Evolutionary conservation across 371 early-diverging fungal species (phyloP).

Genomic region (Batrachochytrium dendrobatidis): DNA sequence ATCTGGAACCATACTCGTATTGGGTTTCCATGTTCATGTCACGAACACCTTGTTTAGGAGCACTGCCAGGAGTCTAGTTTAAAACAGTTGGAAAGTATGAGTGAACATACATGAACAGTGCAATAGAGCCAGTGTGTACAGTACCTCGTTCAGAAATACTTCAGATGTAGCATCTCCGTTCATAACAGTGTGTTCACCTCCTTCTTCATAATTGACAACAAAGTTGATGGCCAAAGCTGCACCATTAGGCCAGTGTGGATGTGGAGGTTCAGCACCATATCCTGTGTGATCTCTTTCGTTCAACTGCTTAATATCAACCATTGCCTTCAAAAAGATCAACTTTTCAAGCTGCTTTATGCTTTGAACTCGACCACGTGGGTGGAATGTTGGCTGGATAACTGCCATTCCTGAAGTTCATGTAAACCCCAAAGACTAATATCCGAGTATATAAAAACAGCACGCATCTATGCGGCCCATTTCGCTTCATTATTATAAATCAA

Average conservation of each 20-base stretch:
- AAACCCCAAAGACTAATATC: no score
- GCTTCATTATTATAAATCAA: no score
- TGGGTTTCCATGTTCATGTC: slow-evolving; percentile 39
- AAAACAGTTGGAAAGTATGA: neutral
- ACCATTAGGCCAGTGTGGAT: slow-evolving; percentile 40
- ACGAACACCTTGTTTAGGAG: slow-evolving; percentile 19
- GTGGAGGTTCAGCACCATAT: slow-evolving; percentile 31
- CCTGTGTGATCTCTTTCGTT: slow-evolving; percentile 29
- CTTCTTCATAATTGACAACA: slow-evolving; percentile 39
- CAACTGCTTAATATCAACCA: slow-evolving; percentile 11
- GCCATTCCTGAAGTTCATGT: no score
- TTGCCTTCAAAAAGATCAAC: no score
- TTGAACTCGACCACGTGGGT: no score
- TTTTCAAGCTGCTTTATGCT: no score
- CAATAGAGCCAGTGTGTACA: neutral
- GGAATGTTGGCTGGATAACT: no score
- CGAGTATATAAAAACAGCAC: no score
- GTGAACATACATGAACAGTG: neutral
- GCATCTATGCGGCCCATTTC: no score
- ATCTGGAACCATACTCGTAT: slow-evolving; percentile 45
- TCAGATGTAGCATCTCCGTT: slow-evolving; percentile 37
- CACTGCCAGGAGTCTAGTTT: slow-evolving; percentile 28
- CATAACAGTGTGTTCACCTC: slow-evolving; percentile 35
- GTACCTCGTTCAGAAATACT: slow-evolving; percentile 37
- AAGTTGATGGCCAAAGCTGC: slow-evolving; percentile 37